Percentiles rank a stretch among this genome's conserved stretches.
phyloP scores from a whole-genome alignment of 2,329 filamentous ascomycete species.

The Beauveria scarabaeidicola region DNA sequence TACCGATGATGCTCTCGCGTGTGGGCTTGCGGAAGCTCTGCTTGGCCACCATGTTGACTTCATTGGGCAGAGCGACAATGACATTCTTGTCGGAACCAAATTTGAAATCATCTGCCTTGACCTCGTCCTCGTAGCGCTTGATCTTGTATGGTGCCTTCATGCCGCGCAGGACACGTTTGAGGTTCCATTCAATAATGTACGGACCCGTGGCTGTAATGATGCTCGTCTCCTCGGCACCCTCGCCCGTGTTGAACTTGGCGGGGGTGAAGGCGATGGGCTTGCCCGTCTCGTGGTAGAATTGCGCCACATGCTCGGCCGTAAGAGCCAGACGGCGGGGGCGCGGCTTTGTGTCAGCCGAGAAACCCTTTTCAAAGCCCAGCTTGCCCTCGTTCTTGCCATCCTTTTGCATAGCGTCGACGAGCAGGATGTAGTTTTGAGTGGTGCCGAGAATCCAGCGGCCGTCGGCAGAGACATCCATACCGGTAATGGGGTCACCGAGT shows the following conservation, averaged over 20 bases:
- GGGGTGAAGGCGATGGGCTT: slow-evolving; percentile 79
- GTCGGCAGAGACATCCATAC: slow-evolving; percentile 90
- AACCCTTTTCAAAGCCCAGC: slow-evolving; percentile 92
- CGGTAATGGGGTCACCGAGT: slow-evolving; percentile 88
- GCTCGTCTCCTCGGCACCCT: slow-evolving; percentile 73
- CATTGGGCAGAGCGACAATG: slow-evolving; percentile 91
- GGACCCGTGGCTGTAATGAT: slow-evolving; percentile 96
- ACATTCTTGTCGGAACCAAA: slow-evolving; percentile 97
- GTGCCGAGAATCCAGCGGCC: slow-evolving; percentile 94
- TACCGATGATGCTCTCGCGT: slow-evolving; percentile 77
- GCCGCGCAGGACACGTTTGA: slow-evolving; percentile 79
- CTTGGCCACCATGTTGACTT: slow-evolving; percentile 95
- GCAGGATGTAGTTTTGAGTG: slow-evolving; percentile 85
- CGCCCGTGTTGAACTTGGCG: slow-evolving; percentile 87
- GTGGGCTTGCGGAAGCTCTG: slow-evolving; percentile 79
- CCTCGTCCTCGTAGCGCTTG: slow-evolving; percentile 89
- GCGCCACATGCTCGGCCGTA: slow-evolving; percentile 85
- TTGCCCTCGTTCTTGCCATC: slow-evolving; percentile 94
- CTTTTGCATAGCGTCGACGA: slow-evolving; percentile 87
- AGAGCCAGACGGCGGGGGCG: slow-evolving; percentile 84
- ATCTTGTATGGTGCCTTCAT: slow-evolving; percentile 87
- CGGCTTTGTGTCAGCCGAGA: slow-evolving; percentile 87
- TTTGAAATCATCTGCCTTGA: slow-evolving; percentile 98
- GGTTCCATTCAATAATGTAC: slow-evolving; percentile 92
- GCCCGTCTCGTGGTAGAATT: slow-evolving; percentile 95